Conservation (phyloP, 345 rosid genomes). For the Corchorus olitorius region DNA sequence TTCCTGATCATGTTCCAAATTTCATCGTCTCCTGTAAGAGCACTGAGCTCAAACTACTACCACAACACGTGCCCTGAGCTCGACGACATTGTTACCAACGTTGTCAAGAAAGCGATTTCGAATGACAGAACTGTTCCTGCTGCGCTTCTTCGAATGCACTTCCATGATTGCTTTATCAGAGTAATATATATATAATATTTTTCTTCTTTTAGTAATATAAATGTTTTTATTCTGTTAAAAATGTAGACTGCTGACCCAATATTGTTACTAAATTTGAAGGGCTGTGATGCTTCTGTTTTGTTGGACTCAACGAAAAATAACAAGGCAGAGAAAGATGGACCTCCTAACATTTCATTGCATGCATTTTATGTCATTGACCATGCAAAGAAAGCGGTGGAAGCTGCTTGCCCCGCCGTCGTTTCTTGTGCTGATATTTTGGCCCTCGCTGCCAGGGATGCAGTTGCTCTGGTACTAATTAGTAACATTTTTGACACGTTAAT, state of each 20-base stretch:
- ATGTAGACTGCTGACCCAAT: too few relatives aligned
- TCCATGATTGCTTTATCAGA: slow-evolving; percentile 81
- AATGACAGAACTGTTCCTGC: slow-evolving; percentile 82
- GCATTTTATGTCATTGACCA: slow-evolving; percentile 82
- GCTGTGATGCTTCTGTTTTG: slow-evolving; percentile 88
- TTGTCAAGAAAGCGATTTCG: slow-evolving; percentile 61
- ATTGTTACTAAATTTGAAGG: slow-evolving; percentile 41
- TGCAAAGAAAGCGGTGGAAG: slow-evolving; percentile 80
- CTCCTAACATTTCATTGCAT: slow-evolving; percentile 83
- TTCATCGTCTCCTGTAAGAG: slow-evolving; percentile 38
- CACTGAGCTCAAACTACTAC: slow-evolving; percentile 64
- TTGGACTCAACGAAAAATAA: slow-evolving; percentile 64
- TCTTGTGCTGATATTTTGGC: slow-evolving; percentile 94
- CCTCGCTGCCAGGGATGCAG: slow-evolving; percentile 83
- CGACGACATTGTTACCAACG: slow-evolving; percentile 50
- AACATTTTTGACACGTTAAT: background rate
- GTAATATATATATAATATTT: too few relatives aligned
- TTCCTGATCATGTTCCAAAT: slow-evolving; percentile 24
- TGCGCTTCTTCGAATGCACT: slow-evolving; percentile 85
- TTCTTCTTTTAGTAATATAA: too few relatives aligned
- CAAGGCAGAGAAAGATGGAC: slow-evolving; percentile 89
- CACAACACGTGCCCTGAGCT: slow-evolving; percentile 59
- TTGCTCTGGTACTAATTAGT: slow-evolving; percentile 57
- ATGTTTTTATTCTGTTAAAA: too few relatives aligned
- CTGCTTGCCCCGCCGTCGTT: slow-evolving; percentile 72